Base-by-base conservation (phyloP, 305 asterid genomes). In the Fraxinus platypoda region DNA sequence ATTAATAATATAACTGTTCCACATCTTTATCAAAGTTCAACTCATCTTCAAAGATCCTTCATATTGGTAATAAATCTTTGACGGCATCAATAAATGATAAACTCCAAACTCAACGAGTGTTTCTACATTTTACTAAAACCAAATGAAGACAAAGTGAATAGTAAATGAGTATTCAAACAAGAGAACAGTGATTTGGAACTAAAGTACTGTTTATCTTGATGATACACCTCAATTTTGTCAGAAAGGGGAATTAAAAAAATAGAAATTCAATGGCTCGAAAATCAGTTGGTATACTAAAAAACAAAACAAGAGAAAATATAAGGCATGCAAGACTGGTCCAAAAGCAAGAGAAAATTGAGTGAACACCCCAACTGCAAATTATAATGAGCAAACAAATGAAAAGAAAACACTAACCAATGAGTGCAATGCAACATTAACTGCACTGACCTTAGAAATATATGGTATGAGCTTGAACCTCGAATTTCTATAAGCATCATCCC, bases 401-500 rank as follows among this genome's bases (percentile, higher is more conserved):
- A 82, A 76, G 37, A 75, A 52, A 23, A 78, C 49, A 86, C 1
- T 23, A 62, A 75, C 68, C 66, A 75, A 64, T 33, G 15, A 26
- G 66, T 49, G 74, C 31, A 33, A 78, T 68, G 73, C 75, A 80
- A 59, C n/a, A 78, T 37, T 78, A 64, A 70, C 37, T 84, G 21
- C 74, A 54, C 90, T 75, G 81, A 94, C 98, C 97, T 92, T 89
- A 7, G 98, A 94, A 85, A 95, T 94, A 80, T 91, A 94, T 49
- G 98, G 98, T 83, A 95, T 95, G 87, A 95, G 98, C 84, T 95
- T 95, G 95, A 95, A 95, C 94, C 97, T 94, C 6, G 98, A 93
- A 88, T 95, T 94, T 88, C 99, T 87, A 82, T 85, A 92, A 80
- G 97, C 91, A 91, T 95, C 97, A 76, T 95, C 99, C 62, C 98